Evolutionary conservation across 2,329 filamentous ascomycete genomes (phyloP), one percentile per base, ranked within the genome.

Genomic region (Phyllosticta capitalensis): DNA sequence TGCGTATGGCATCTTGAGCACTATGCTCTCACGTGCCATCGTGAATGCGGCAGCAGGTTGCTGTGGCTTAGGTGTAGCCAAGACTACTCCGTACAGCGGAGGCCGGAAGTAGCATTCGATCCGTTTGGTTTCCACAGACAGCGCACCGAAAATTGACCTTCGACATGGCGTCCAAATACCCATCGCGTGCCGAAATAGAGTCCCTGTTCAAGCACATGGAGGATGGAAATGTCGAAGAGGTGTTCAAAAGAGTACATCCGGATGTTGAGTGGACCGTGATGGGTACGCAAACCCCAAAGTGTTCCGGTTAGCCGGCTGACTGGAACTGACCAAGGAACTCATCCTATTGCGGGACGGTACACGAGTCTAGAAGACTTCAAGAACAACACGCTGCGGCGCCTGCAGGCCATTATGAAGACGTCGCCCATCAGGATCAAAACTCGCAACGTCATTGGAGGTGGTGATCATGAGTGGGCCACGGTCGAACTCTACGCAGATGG

Each of bases 371-470:
- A 38, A 38, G 30, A 38, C 10, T 38, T 38, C 10, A 14, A 5
- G 10, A 17, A 38, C 10, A 14, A 12, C 30, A 38, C 30, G 30
- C 17, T 38, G 30, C 12, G 10, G 30, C 30, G 30, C 5, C 17
- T 38, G 30, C 5, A 2, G 30, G 30, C 30, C 7, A 56, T 53
- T 28, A 26, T 9, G 30, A 58, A 20, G 48, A 49, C 20, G 17
- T 30, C 3, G 59, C 67, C 66, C 63, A 66, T 67, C 66, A 66
- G 69, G 14, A 19, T 54, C 22, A 30, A 51, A 20, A 52, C 54
- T 17, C 57, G 52, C 12, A 59, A 59, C 26, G 38, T 56, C 14
- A 54, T 56, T 10, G 53, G 58, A 14, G 53, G 58, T 4, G 58
- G 49, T 2, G 53, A 56, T 26, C 26, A 55, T 6, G 38, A 55